These are phyloP conservation scores for Fomitopsis pinicola DNA, from an alignment of 1,284 basidiomycete genomes.

Conservation along the genomic window DNA sequence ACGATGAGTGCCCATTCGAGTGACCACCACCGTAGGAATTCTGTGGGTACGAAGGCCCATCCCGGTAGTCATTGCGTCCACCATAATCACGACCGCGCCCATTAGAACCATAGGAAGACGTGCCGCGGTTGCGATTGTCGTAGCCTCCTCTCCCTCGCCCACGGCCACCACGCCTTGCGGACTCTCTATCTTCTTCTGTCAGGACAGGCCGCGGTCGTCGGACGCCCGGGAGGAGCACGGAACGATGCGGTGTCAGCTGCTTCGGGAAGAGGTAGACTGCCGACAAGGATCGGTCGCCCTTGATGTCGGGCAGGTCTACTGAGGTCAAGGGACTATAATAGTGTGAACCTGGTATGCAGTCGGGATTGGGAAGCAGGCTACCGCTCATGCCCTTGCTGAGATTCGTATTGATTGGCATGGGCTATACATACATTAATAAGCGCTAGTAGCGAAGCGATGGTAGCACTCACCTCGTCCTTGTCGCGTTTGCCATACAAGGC, in stretches of 20 bases:
- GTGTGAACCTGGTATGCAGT: constrained; percentile 89
- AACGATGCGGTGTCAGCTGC: constrained; percentile 83
- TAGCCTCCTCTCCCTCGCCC: constrained; percentile 31
- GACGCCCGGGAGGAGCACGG: constrained; percentile 77
- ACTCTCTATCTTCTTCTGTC: constrained; percentile 72
- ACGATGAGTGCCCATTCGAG: constrained; percentile 11
- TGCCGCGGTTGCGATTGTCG: constrained; percentile 11
- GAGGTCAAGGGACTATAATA: constrained; percentile 72
- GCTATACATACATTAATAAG: constrained; percentile 35
- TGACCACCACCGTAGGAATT: constrained; percentile 8
- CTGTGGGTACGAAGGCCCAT: constrained; percentile 11
- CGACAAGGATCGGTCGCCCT: constrained; percentile 83
- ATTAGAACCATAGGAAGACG: constrained; percentile 9
- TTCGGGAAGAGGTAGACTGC: constrained; percentile 89
- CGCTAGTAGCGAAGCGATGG: neutral
- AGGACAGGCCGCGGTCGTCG: constrained; percentile 61
- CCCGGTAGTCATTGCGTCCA: constrained; percentile 14
- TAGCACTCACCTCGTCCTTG: constrained; percentile 62
- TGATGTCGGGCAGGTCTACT: constrained; percentile 73
- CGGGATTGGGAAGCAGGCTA: constrained; percentile 76
- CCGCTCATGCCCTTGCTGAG: constrained; percentile 82
- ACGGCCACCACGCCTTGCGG: constrained; percentile 41
- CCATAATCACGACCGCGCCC: constrained; percentile 15
- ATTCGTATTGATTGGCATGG: constrained; percentile 63
- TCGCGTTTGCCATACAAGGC: constrained; percentile 88